Evolutionary conservation across 106 monocot species (phyloP), one percentile per base, ranked within the genome.

Genomic region (Triglochin maritima): DNA sequence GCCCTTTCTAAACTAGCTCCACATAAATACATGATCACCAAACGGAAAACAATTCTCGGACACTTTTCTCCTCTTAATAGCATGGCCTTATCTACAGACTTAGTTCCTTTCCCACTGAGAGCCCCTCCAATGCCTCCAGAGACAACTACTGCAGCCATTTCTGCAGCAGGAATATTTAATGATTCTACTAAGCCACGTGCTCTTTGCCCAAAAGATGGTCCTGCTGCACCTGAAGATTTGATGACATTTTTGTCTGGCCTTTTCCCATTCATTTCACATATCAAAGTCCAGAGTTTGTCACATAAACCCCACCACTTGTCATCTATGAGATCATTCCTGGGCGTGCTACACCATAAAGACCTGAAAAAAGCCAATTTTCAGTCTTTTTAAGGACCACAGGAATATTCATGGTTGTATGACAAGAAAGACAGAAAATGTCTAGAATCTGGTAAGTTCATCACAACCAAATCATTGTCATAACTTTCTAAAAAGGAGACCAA

Each of bases 71-170:
- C 92, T 81, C 98, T 83, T 63, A 98, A 78, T 49, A 92, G 60
- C 84, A 98, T 98, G 55, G 91, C 98, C 79, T 98, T 98, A 70
- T 98, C 98, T 61, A 86, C 59, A 57, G 74, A 62, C 75, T 92
- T 98, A 66, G 47, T 82, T 41, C 86, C 15, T 71, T 89, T 98
- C 63, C 88, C 91, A 76, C 86, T 76, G 64, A 98, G 80, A 62
- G 98, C 82, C 69, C 64, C 78, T 53, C 91, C 76, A 59, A 98
- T 82, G 70, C 92, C 88, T 60, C 92, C 91, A 65, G 88, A 82
- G 15, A 98, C 92, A 55, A 94, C 93, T 49, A 81, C 88, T 64
- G 98, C 88, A 78, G 98, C 92, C 92, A 98, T 88, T 77, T 98
- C 98, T 60, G 98, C 92, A 66, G 98, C 88, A 71, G 98, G 98